These are phyloP conservation scores for Vaccinium darrowii DNA, from an alignment of 148 eudicot genomes.

Conservation along the genomic window DNA sequence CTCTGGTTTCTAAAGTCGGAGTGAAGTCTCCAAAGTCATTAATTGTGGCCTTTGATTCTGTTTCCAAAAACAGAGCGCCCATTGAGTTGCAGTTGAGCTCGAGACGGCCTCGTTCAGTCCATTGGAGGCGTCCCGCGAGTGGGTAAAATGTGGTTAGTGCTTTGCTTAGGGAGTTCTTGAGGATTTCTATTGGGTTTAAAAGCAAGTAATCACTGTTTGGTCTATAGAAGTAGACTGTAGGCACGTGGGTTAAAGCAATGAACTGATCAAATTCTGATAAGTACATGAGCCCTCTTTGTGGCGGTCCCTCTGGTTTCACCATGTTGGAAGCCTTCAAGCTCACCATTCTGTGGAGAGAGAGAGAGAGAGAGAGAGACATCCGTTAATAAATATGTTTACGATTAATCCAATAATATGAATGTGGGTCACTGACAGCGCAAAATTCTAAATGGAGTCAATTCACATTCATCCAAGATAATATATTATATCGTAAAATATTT, in stretches of 20 bases:
- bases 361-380: neutral
- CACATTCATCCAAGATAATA: no score
- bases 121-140: constrained; percentile 29
- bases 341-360: neutral
- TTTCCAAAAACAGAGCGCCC: constrained; percentile 43
- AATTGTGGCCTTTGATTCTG: constrained; percentile 28
- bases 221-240: constrained; percentile 5
- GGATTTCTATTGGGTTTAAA: neutral
- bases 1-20: neutral
- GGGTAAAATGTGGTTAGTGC: constrained; percentile 21
- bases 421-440: no score
- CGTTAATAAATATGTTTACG: no score
- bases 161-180: constrained; percentile 11
- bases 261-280: constrained; percentile 1
- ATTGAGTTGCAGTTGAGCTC: constrained; percentile 42
- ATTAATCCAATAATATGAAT: no score
- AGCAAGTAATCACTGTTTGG: neutral
- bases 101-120: constrained; percentile 21
- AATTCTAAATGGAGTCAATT: no score
- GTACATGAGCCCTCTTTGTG: constrained; percentile 11
- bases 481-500: no score
- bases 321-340: neutral
- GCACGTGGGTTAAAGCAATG: neutral
- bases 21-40: constrained; percentile 32
- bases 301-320: neutral